Base-by-base conservation (phyloP, 257 asterid genomes). In the Hygrophila difformis region DNA sequence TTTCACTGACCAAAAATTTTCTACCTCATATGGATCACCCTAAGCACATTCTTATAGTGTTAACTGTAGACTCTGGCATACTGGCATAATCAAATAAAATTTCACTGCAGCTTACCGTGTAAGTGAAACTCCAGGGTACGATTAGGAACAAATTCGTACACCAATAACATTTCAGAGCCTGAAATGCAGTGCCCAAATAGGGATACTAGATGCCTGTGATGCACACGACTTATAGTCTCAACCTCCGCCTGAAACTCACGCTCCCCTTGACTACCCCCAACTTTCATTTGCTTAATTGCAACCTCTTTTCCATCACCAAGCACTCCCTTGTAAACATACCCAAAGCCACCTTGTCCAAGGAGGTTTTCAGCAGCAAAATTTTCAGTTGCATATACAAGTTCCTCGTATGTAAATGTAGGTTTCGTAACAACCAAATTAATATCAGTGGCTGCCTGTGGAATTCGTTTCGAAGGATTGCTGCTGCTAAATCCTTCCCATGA, bases 221-320 rank as follows among this genome's bases (percentile, higher is more conserved):
- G 70, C 56, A 71, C 84, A 34, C 83, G 93, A 43, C 86, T 82
- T 46, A 86, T 86, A 34, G 79, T 82, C 59, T 61, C 94, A 10
- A 86, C 96, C 77, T 86, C 96, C 20, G 96, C 96, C 67, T 79
- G 96, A 72, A 86, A 86, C 63, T 86, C 96, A n/a, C 96, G 94
- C 65, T 86, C 96, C 63, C 37, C 37, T 33, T 33, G 37, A 6
- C 37, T 12, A 33, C 37, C 10, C 12, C 37, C 37, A 33, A 33
- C 37, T 9, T 33, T 33, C 37, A 33, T 9, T 33, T 1, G 37
- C 37, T 33, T 33, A 33, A 33, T 58, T 17, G 97, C 97, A 31
- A 87, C 97, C 60, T 55, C 77, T 73, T 64, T 79, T 49, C 93
- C 97, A 54, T 75, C 76, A 51, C 17, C 63, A 61, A 86, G 70